Conservation (phyloP, 176 grass and related monocot species). For the Luzula sylvatica region DNA sequence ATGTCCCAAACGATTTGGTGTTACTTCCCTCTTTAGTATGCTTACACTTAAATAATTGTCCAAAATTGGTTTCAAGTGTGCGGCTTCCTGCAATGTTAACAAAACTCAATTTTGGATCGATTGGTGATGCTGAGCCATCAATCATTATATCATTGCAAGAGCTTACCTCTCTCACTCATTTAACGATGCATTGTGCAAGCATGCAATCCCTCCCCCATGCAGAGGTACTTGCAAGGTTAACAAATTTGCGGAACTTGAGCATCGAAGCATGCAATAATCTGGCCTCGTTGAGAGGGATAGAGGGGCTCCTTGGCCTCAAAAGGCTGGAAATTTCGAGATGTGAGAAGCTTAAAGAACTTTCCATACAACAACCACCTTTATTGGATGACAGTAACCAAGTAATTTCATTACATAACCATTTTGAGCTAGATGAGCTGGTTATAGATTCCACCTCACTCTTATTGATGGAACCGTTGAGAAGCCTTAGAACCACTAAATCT, state of each 20-base stretch:
- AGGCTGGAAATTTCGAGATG: conserved; percentile 1
- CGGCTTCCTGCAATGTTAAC: background rate
- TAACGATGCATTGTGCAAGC: background rate
- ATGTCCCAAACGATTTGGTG: conserved; percentile 1
- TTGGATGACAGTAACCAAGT: background rate
- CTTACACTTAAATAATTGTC: background rate
- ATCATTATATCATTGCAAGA: no score
- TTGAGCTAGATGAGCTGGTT: background rate
- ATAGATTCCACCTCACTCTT: background rate
- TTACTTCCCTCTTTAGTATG: background rate
- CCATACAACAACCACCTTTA: background rate
- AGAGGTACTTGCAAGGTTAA: conserved; percentile 9
- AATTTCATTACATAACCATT: background rate
- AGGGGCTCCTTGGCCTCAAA: conserved; percentile 15
- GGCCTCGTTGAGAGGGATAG: conserved; percentile 6
- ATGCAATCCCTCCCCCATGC: conserved; percentile 2
- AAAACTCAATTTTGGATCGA: background rate
- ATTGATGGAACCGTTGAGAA: conserved; percentile 11
- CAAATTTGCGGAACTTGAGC: background rate
- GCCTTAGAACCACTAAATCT: background rate
- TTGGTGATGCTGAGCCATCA: background rate
- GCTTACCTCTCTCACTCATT: conserved; percentile 3
- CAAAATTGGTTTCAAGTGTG: background rate
- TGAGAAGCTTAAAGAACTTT: background rate
- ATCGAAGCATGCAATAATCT: conserved; percentile 8